Evolutionary conservation across 441 rosid species (phyloP).

Genomic region (Erysimum pusillum): DNA sequence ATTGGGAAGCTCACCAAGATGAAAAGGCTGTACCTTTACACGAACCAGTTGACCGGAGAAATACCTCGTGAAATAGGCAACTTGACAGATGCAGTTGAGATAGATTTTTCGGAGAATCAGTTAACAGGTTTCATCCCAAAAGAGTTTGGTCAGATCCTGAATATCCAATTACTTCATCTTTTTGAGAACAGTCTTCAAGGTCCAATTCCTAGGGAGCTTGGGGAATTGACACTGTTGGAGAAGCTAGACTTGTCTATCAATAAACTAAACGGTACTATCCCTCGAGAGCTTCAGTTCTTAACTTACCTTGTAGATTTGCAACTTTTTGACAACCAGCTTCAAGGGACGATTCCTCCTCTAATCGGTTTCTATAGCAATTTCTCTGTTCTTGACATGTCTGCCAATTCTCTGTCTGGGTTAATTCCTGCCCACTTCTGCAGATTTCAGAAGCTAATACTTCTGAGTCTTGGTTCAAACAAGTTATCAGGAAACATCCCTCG

Average conservation of each 20-base stretch:
- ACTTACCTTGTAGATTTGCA: constrained; percentile 57
- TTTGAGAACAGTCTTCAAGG: constrained; percentile 62
- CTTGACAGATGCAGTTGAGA: constrained; percentile 54
- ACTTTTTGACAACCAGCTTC: constrained; percentile 66
- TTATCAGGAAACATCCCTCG: constrained; percentile 63
- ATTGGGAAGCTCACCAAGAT: constrained; percentile 54
- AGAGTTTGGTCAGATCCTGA: constrained; percentile 57
- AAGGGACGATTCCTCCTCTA: constrained; percentile 61
- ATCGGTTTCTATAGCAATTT: constrained; percentile 56
- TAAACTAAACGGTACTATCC: constrained; percentile 55
- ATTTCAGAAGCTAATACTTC: constrained; percentile 58
- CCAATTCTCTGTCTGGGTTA: constrained; percentile 55
- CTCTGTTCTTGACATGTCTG: constrained; percentile 60
- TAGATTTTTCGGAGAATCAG: constrained; percentile 65
- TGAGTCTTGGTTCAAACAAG: constrained; percentile 65
- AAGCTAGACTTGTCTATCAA: constrained; percentile 69
- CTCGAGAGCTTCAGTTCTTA: constrained; percentile 56
- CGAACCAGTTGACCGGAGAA: constrained; percentile 60
- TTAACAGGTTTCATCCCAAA: constrained; percentile 56
- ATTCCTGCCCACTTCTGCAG: constrained; percentile 61
- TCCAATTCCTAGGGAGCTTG: constrained; percentile 59
- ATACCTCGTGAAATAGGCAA: constrained; percentile 60
- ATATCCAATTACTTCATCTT: constrained; percentile 58
- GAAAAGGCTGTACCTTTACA: constrained; percentile 58
- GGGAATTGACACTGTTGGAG: constrained; percentile 51